Conservation (phyloP, 2,329 filamentous ascomycete species). For the Cryphonectria carpinicola region DNA sequence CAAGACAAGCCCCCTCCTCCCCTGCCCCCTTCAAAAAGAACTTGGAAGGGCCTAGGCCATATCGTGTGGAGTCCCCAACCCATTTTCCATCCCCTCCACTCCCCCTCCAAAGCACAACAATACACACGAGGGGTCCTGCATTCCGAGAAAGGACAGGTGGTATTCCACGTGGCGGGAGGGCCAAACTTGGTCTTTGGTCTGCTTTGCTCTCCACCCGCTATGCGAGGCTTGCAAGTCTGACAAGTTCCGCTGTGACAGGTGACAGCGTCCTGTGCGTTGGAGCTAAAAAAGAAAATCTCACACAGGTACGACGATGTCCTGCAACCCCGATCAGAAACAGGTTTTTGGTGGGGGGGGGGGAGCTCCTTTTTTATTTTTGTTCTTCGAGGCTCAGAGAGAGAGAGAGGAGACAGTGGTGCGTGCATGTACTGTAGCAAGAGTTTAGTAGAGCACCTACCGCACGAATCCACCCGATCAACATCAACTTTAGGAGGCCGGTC, state of each 20-base stretch:
- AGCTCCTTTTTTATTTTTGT: background rate
- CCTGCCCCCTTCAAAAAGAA: background rate
- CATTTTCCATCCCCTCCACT: background rate
- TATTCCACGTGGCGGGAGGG: background rate
- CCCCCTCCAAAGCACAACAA: background rate
- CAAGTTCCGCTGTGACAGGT: background rate
- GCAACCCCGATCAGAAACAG: background rate
- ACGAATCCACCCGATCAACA: background rate
- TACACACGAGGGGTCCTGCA: background rate
- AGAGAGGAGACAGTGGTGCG: background rate
- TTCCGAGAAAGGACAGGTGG: background rate
- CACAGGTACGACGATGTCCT: background rate
- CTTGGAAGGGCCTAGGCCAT: background rate
- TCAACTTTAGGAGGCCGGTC: background rate
- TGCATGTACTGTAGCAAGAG: background rate
- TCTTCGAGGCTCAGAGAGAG: background rate
- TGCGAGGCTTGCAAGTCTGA: background rate
- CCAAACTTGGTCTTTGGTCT: slow-evolving; percentile 3
- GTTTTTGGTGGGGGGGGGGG: background rate
- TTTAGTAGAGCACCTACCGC: too few species aligned
- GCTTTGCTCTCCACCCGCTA: background rate
- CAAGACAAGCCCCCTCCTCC: background rate
- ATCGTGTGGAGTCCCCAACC: background rate
- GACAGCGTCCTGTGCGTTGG: background rate
- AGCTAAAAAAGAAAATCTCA: background rate